Evolutionary conservation across 805 yeast genomes (phyloP).

Genomic region (Ascoidea tarda): DNA sequence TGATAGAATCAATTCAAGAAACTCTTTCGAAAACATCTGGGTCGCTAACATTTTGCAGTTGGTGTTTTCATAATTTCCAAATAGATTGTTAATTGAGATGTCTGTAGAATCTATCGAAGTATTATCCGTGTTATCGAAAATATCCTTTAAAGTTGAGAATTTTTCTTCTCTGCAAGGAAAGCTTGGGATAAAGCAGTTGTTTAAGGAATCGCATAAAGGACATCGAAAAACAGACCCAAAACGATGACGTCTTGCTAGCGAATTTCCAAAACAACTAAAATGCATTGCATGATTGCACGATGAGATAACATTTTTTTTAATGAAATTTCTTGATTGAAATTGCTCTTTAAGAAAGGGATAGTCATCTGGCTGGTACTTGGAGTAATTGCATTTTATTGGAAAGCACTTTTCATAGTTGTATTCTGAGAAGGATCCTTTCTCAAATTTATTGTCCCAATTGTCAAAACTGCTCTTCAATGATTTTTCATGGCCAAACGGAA

Average conservation of each 20-base stretch:
- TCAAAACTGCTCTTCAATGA: constrained; percentile 18
- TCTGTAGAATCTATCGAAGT: background rate
- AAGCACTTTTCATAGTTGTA: background rate
- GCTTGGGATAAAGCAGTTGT: background rate
- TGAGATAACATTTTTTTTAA: too few relatives aligned
- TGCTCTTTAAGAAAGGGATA: too few relatives aligned
- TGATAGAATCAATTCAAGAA: too few relatives aligned
- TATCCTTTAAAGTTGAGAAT: too few relatives aligned
- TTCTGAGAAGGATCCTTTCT: background rate
- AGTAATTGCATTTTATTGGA: background rate
- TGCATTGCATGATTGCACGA: background rate
- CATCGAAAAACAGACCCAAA: background rate
- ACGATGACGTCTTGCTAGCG: background rate
- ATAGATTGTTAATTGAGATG: background rate
- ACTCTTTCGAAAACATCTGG: too few relatives aligned
- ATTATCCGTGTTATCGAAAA: background rate
- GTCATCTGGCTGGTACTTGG: background rate
- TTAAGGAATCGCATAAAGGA: too few relatives aligned
- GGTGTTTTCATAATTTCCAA: too few relatives aligned
- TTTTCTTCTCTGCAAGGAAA: too few relatives aligned
- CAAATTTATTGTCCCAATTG: constrained; percentile 8
- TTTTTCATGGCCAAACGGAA: constrained; percentile 48
- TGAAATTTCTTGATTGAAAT: too few relatives aligned
- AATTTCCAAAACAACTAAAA: too few relatives aligned
- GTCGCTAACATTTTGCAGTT: too few relatives aligned